phyloP scores from a whole-genome alignment of 208 protist genomes.

The Plasmodiophora brassicae region DNA sequence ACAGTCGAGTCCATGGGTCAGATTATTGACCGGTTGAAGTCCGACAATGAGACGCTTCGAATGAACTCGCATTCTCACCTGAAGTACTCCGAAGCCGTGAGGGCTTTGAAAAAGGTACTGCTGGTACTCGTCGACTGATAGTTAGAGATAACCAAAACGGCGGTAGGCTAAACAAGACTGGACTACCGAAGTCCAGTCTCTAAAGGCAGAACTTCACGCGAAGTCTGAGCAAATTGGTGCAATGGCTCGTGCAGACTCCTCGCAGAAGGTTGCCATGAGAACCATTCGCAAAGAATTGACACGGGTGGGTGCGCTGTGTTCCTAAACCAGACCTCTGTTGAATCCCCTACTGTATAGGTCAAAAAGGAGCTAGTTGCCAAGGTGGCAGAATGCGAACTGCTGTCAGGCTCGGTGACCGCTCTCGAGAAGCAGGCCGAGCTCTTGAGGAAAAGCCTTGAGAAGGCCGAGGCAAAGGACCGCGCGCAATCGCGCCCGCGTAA shows the following conservation, averaged over 20 bases:
- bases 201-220: background rate
- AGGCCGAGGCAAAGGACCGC: background rate
- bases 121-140: background rate
- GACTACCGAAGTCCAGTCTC: background rate
- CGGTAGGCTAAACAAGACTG: background rate
- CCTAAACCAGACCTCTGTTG: background rate
- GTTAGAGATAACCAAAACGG: background rate
- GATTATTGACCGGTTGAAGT: background rate
- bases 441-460: background rate
- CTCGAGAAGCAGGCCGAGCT: background rate
- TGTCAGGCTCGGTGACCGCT: background rate
- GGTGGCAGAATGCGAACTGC: background rate
- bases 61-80: background rate
- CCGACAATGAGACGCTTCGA: background rate
- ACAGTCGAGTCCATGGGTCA: background rate
- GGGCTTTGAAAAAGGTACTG: constrained; percentile 3
- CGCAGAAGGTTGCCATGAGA: background rate
- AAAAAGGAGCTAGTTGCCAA: background rate
- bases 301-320: background rate
- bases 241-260: background rate
- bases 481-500: too few relatives aligned
- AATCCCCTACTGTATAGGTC: background rate
- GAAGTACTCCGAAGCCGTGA: constrained; percentile 4
- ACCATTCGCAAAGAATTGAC: background rate
- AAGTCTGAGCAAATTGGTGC: background rate